Evolutionary conservation across 1,284 basidiomycete species (phyloP).

Genomic region (Amylostereum chailletii): DNA sequence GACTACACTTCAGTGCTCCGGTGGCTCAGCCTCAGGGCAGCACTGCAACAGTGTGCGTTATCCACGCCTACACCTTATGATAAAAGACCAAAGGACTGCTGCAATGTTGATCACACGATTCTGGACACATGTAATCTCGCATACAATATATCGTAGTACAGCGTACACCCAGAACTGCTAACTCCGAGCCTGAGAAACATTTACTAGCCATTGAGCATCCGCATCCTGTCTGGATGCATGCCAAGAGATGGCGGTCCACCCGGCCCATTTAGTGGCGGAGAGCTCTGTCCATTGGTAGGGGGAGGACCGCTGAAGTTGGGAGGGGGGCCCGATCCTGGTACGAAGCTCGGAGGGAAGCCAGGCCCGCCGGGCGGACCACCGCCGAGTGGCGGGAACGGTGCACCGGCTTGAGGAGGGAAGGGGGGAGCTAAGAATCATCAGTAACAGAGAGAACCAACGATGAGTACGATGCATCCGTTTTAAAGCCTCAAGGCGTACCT

Average conservation of each 20-base stretch:
- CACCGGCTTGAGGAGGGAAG: slow-evolving; percentile 48
- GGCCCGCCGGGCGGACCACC: slow-evolving; percentile 23
- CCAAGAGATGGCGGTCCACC: slow-evolving; percentile 26
- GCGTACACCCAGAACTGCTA: no score
- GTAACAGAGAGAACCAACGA: neutral
- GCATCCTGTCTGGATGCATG: slow-evolving; percentile 81
- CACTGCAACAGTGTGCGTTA: no score
- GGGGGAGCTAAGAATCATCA: slow-evolving; percentile 29
- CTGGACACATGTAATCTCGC: no score
- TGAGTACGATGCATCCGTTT: slow-evolving; percentile 12
- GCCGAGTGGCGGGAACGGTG: slow-evolving; percentile 49
- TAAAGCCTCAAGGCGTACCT: slow-evolving; percentile 15
- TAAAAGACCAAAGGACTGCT: no score
- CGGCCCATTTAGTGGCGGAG: slow-evolving; percentile 22
- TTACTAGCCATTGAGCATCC: slow-evolving; percentile 60
- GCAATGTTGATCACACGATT: no score
- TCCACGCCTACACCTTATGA: no score
- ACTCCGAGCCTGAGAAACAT: neutral
- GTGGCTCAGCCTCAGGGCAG: no score
- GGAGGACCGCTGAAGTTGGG: slow-evolving; percentile 14
- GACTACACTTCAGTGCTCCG: no score
- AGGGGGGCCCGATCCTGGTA: slow-evolving; percentile 8
- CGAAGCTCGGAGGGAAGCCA: slow-evolving; percentile 30
- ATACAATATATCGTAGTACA: no score
- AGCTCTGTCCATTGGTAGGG: slow-evolving; percentile 18